Evolutionary conservation across 805 yeast genomes (phyloP).

Genomic region (Saccharomycopsis schoenii): DNA sequence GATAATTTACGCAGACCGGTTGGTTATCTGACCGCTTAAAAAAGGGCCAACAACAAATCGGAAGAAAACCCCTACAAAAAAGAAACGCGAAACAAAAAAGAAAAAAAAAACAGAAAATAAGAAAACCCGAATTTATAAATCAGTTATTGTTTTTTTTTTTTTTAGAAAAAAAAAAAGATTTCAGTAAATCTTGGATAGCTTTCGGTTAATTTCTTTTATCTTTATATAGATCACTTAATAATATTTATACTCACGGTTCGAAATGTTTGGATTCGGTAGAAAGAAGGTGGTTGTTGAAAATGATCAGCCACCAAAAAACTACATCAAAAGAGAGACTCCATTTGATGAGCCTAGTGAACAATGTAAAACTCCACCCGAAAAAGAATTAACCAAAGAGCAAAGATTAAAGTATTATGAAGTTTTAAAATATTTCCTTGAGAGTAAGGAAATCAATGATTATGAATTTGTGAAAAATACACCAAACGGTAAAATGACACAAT

Average conservation of each 20-base stretch:
- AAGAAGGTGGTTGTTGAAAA: slow-evolving; percentile 8
- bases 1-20: not conserved
- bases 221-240: too few species aligned
- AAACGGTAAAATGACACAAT: not conserved
- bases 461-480: slow-evolving; percentile 1
- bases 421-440: slow-evolving; percentile 39
- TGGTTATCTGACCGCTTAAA: not conserved
- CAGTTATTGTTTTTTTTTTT: too few species aligned
- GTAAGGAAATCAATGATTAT: not conserved
- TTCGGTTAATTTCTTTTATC: too few species aligned
- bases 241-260: too few species aligned
- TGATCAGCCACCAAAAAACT: not conserved
- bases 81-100: too few species aligned
- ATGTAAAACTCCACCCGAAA: slow-evolving; percentile 39
- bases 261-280: slow-evolving; percentile 16
- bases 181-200: too few species aligned
- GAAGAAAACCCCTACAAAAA: not conserved
- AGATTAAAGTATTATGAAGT: slow-evolving; percentile 50
- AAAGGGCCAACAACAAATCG: not conserved
- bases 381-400: slow-evolving; percentile 43
- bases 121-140: too few species aligned
- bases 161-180: too few species aligned
- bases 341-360: slow-evolving; percentile 43
- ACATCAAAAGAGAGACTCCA: slow-evolving; percentile 33
- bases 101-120: too few species aligned